Evolutionary conservation across 2,329 filamentous ascomycete genomes (phyloP), one percentile per base, ranked within the genome.

Genomic region (Mollisiaceae sp.): DNA sequence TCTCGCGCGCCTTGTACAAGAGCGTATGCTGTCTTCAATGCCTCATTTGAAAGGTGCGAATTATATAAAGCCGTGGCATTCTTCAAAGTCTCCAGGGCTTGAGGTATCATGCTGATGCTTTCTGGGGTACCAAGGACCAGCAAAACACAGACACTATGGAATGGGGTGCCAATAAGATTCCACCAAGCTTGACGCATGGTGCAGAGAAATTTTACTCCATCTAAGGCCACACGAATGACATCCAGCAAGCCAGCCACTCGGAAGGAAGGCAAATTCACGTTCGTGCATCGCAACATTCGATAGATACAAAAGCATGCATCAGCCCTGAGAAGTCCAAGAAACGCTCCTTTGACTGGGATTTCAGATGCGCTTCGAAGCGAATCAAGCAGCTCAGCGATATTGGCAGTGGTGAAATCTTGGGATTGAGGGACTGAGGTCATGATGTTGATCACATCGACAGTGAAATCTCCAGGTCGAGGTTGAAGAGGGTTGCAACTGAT

Each of bases 1-100:
- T 70, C 63, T 22, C 63, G 43, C 11, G 68, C 69, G 36, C 58
- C 66, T 47, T 69, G 58, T 1, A 71, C 65, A 73, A 73, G 74
- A 52, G 43, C 35, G 47, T 59, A 50, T 2, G 70, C 68, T n/a
- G 71, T 72, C 15, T 57, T 59, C 15, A 74, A 55, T 9, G 72
- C 69, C 43, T 74, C 72, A 11, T 62, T 69, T 1, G 70, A 66
- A 11, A 70, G 43, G 56, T 69, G 65, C 1, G 67, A 67, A 35
- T 71, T 55, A 32, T 64, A 72, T 22, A 58, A 43, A 20, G 60
- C 57, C 9, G 62, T 62, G 32, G 62, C 61, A 15, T 52, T 65
- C 12, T 71, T 66, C 18, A 73, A 63, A 22, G 67, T 69, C 14
- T 68, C 59, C 35, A 72, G 22, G 14, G 71, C 64, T 18, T 38